Evolutionary conservation across 257 asterid genomes (phyloP).

Genomic region (Nemophila menziesii): DNA sequence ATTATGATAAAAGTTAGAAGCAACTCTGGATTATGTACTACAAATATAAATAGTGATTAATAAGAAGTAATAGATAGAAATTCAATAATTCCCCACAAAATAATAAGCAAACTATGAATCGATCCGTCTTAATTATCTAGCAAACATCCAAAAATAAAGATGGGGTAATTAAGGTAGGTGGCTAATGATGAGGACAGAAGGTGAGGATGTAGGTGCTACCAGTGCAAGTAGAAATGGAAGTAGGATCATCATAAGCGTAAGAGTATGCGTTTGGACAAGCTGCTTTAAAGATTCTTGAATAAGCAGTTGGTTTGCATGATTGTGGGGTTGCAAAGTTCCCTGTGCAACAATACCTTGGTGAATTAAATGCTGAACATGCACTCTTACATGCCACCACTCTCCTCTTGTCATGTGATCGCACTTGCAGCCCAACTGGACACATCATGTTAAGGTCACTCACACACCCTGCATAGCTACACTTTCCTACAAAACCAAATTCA

Average conservation of each 20-base stretch:
- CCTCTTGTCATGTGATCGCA: slow-evolving; percentile 61
- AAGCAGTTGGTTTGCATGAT: slow-evolving; percentile 90
- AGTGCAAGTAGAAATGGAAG: slow-evolving; percentile 88
- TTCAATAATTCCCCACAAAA: too few relatives aligned
- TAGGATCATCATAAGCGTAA: slow-evolving; percentile 96
- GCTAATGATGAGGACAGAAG: slow-evolving; percentile 74
- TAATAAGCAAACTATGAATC: too few relatives aligned
- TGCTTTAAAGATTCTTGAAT: slow-evolving; percentile 72
- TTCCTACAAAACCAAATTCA: slow-evolving; percentile 35
- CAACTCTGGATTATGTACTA: too few relatives aligned
- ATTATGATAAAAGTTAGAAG: too few relatives aligned
- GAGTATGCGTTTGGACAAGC: slow-evolving; percentile 96
- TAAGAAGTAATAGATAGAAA: too few relatives aligned
- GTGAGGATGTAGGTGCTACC: slow-evolving; percentile 66
- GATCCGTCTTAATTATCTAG: too few relatives aligned
- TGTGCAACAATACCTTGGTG: slow-evolving; percentile 88
- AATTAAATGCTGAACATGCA: slow-evolving; percentile 81
- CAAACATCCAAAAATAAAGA: background rate
- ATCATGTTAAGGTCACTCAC: slow-evolving; percentile 75
- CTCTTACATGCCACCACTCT: slow-evolving; percentile 85
- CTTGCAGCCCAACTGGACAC: slow-evolving; percentile 98
- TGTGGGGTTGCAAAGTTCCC: slow-evolving; percentile 74
- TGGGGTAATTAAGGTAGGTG: background rate
- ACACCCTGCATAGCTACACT: slow-evolving; percentile 82
- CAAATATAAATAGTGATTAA: too few relatives aligned